phyloP scores from a whole-genome alignment of 441 rosid genomes.

The Gossypium gossypioides region DNA sequence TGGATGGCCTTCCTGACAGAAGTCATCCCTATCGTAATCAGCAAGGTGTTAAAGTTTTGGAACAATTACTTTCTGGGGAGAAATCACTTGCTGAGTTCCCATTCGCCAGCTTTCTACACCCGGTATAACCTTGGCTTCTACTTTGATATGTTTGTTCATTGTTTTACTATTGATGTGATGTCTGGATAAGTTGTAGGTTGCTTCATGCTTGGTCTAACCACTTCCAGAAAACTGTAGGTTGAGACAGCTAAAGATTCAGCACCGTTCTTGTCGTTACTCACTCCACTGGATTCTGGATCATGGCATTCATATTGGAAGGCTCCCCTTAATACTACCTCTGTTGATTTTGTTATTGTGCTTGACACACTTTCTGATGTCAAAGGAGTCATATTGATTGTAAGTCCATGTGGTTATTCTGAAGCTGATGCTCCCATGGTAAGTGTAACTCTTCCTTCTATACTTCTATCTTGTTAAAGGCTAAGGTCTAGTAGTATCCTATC shows the following conservation, averaged over 20 bases:
- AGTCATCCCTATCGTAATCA: slow-evolving; percentile 29
- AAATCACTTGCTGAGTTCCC: slow-evolving; percentile 94
- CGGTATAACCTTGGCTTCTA: slow-evolving; percentile 36
- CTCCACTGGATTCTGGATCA: slow-evolving; percentile 57
- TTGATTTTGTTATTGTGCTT: slow-evolving; percentile 65
- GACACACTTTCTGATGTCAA: slow-evolving; percentile 70
- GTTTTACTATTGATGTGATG: not conserved
- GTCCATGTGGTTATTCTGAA: slow-evolving; percentile 88
- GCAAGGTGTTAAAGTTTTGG: slow-evolving; percentile 26
- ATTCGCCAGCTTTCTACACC: slow-evolving; percentile 67
- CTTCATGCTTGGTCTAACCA: slow-evolving; percentile 13
- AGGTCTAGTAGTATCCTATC: not conserved
- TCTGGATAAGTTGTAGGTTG: slow-evolving; percentile 38
- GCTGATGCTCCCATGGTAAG: slow-evolving; percentile 76
- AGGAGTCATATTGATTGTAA: slow-evolving; percentile 70
- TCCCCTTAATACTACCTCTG: slow-evolving; percentile 49
- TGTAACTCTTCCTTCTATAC: slow-evolving; percentile 18
- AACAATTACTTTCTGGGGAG: slow-evolving; percentile 50
- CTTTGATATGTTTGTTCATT: not conserved
- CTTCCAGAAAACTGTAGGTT: slow-evolving; percentile 43
- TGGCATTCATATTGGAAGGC: slow-evolving; percentile 77
- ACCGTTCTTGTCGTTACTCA: slow-evolving; percentile 65
- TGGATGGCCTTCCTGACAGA: slow-evolving; percentile 32
- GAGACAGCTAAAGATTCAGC: slow-evolving; percentile 85
- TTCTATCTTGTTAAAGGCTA: slow-evolving; percentile 16